Base-by-base conservation (phyloP, 306 rosid species). In the Potentilla sterilis region DNA sequence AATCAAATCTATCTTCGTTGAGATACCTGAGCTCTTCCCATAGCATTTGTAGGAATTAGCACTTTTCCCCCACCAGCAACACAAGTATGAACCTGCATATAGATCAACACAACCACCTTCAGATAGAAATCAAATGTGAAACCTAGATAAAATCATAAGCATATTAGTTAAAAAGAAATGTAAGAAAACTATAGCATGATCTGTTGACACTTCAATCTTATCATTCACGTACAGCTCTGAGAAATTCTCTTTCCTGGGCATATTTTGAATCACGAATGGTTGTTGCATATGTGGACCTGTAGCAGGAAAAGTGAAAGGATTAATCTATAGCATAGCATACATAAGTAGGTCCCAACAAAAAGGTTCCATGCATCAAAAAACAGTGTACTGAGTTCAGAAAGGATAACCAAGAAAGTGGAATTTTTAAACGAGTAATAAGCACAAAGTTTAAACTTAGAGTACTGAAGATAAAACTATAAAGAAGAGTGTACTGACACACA, bases 21-120 rank as follows among this genome's bases (percentile, higher is more conserved):
- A 28, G 28, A 28, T 28, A 94, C 98, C 98, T 94, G 97, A 82
- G 98, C 96, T 85, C 97, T 91, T 83, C 97, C 97, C n/a, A 94
- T 90, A 73, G 93, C 98, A 87, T 90, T 91, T 67, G 98, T 85
- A 75, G 98, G 97, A 90, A 94, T 91, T 75, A 91, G 96, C 77
- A 94, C 98, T 81, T 91, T 94, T 69, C 98, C 98, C 75, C 97
- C 97, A 14, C 85, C 82, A 38, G 90, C 86, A 58, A 94, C 86
- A 75, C 97, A 94, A 71, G 85, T 87, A 78, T 91, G 95, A 74
- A 91, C 96, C 98, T 94, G 72, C 47, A 78, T 34, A n/a, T 19
- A 16, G 18, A 71, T 21, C n/a, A 24, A 66, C 43, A 70, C 18
- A 83, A 55, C 47, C 8, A 44, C 22, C 15, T 40, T 68, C 67